These are phyloP conservation scores for Helianthus tuberosus DNA, from an alignment of 129 eudicot species.

Conservation along the genomic window DNA sequence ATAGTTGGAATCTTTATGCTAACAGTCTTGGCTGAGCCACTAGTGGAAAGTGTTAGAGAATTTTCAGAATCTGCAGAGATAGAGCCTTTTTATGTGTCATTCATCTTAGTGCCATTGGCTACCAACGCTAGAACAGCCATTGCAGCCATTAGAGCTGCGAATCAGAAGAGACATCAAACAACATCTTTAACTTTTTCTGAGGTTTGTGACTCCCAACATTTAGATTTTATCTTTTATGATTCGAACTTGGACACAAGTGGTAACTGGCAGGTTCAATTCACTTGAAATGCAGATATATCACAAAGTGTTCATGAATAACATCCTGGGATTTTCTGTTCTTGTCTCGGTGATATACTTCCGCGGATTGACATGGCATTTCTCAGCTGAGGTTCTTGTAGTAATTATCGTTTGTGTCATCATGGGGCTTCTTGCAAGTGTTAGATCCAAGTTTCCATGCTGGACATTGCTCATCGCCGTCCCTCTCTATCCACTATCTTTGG, in stretches of 20 bases:
- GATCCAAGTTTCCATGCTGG: slow-evolving; percentile 61
- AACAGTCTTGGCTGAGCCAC: slow-evolving; percentile 64
- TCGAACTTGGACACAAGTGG: too few relatives aligned
- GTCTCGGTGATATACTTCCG: slow-evolving; percentile 52
- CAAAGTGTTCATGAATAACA: slow-evolving; percentile 76
- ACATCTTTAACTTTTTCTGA: slow-evolving; percentile 70
- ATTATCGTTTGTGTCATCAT: slow-evolving; percentile 42
- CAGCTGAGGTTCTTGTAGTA: slow-evolving; percentile 54
- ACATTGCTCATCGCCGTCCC: slow-evolving; percentile 48
- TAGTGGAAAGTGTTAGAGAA: slow-evolving; percentile 51
- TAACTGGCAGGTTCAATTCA: too few relatives aligned
- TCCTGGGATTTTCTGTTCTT: slow-evolving; percentile 63
- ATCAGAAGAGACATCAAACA: slow-evolving; percentile 42
- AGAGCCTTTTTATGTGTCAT: slow-evolving; percentile 56
- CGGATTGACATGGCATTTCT: slow-evolving; percentile 60
- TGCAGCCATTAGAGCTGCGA: slow-evolving; percentile 49
- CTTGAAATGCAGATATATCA: slow-evolving; percentile 55
- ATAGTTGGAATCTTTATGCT: slow-evolving; percentile 47
- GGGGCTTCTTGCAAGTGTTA: slow-evolving; percentile 54
- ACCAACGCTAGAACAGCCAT: slow-evolving; percentile 58
- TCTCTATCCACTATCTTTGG: slow-evolving; percentile 65
- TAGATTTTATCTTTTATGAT: not conserved
- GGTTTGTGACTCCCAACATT: slow-evolving; percentile 37
- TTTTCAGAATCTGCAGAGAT: slow-evolving; percentile 49
- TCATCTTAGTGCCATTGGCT: slow-evolving; percentile 62